Evolutionary conservation across 306 rosid species (phyloP), one percentile per base, ranked within the genome.

Genomic region (Geum urbanum): DNA sequence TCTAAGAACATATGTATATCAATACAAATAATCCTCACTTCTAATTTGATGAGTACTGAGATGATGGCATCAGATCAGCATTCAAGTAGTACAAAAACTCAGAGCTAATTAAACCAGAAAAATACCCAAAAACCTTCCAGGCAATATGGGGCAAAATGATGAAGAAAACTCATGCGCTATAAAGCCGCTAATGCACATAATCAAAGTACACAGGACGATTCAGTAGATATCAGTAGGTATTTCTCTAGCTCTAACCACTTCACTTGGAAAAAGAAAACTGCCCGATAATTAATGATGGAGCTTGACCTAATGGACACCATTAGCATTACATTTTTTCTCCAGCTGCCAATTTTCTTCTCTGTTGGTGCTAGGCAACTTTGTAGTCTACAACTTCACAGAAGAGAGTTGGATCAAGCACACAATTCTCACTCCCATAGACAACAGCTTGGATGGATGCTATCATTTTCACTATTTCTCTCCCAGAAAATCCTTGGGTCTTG

Each of bases 371-470:
- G 14, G 96, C 89, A 24, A 94, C 96, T 76, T 94, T 91, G 76
- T 91, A 94, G 79, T 94, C 99, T 19, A 91, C 92, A 71, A 94
- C 95, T 80, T 91, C 95, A 0, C 95, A 89, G 76, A 88, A 94
- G 46, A 94, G 84, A 70, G 65, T 78, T 8, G 90, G 72, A 46
- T 94, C 99, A n/a, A 94, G 96, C 76, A 87, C 88, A 68, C 97
- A 89, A 59, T 81, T 78, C 77, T 89, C 92, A 37, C 96, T 87
- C 45, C 99, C 97, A 55, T 95, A 89, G 7, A 94, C 96, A 8
- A 96, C 95, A 6, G 97, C 97, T 73, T 89, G 99, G 32, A 94
- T 94, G 68, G 97, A 82, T 4, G 99, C 99, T 97, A 94, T 88
- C 80, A 94, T 41, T 84, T 94, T 94, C 2, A 97, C 99, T 81